Conservation (phyloP, 345 rosid genomes). For the Nasturtium officinale region DNA sequence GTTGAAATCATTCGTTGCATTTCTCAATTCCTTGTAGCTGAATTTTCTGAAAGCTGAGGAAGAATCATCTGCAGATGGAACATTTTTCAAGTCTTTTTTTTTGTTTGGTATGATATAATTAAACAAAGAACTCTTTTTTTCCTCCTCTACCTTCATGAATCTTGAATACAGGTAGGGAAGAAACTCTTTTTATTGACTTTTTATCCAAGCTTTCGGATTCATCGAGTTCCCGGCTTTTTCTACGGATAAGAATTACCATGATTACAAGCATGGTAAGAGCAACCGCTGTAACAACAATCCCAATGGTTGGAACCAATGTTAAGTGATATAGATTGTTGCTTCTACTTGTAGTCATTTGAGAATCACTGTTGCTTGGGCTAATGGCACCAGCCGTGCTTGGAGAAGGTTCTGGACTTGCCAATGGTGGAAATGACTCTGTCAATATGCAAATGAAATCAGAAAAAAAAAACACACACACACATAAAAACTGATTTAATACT, state of each 20-base stretch:
- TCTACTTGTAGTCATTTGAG: constrained; percentile 41
- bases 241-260: constrained; percentile 70
- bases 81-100: background rate
- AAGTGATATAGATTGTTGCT: constrained; percentile 66
- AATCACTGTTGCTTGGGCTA: constrained; percentile 63
- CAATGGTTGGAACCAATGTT: constrained; percentile 63
- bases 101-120: background rate
- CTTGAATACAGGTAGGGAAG: constrained; percentile 57
- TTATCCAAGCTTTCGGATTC: constrained; percentile 55
- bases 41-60: constrained; percentile 67
- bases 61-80: constrained; percentile 57
- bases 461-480: background rate
- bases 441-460: constrained; percentile 26
- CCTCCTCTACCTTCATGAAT: constrained; percentile 65
- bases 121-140: background rate
- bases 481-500: background rate
- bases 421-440: constrained; percentile 56
- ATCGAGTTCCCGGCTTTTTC: constrained; percentile 64
- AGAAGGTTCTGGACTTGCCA: constrained; percentile 53
- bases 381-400: constrained; percentile 58
- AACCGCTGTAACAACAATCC: constrained; percentile 67
- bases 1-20: constrained; percentile 69
- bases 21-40: constrained; percentile 77
- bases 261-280: constrained; percentile 63
- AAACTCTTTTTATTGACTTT: constrained; percentile 54